Evolutionary conservation across 2,329 filamentous ascomycete genomes (phyloP).

Genomic region (Ophiostoma pallidulum): DNA sequence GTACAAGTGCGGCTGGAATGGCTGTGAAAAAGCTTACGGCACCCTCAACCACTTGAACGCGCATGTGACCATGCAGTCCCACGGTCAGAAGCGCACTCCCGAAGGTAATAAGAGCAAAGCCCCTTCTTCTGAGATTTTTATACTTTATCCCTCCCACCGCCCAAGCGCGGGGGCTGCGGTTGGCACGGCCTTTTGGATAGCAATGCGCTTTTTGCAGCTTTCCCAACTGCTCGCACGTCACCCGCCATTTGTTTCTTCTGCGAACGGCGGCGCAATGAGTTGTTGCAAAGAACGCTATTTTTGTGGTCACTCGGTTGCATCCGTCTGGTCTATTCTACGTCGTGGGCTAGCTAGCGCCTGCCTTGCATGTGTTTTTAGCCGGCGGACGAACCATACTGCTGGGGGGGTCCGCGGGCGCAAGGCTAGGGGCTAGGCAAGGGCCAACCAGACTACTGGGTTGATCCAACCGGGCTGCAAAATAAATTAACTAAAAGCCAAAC

Average conservation of each 20-base stretch:
- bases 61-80: slow-evolving; percentile 97
- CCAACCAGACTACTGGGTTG: slow-evolving; percentile 24
- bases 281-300: no score
- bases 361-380: slow-evolving; percentile 1
- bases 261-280: no score
- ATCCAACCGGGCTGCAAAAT: not conserved
- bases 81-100: slow-evolving; percentile 86
- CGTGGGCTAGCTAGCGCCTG: not conserved
- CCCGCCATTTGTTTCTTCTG: no score
- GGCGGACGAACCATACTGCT: slow-evolving; percentile 6
- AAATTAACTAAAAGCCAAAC: not conserved
- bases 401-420: no score
- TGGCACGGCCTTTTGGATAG: not conserved
- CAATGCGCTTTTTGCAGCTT: no score
- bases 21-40: slow-evolving; percentile 96
- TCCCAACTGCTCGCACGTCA: no score
- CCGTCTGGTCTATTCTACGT: not conserved
- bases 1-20: slow-evolving; percentile 99
- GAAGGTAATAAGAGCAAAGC: no score
- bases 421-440: slow-evolving; percentile 30
- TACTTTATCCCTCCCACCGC: slow-evolving; percentile 3
- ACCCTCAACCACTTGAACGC: slow-evolving; percentile 96
- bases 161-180: not conserved
- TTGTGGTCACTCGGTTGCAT: not conserved
- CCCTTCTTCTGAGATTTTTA: no score